phyloP scores from a whole-genome alignment of 176 grass and related monocot species.

The Phoenix dactylifera region DNA sequence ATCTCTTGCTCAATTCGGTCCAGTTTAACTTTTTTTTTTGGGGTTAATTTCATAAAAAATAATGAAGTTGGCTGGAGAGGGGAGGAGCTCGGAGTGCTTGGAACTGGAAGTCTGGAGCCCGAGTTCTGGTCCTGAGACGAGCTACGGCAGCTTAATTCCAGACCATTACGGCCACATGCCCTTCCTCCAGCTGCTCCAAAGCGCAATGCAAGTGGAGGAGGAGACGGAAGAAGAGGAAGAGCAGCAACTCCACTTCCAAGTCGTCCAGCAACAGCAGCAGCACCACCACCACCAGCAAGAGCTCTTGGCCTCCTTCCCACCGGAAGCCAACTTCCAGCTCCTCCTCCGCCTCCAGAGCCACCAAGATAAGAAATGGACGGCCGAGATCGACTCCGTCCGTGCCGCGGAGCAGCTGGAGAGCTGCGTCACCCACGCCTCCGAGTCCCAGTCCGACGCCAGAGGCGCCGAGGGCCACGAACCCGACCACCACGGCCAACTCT shows the following conservation, averaged over 20 bases:
- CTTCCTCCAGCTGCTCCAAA: conserved; percentile 12
- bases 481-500: too few species aligned
- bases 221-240: background rate
- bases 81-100: background rate
- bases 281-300: background rate
- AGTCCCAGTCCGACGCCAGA: background rate
- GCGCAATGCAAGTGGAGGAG: conserved; percentile 6
- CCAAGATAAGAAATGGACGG: background rate
- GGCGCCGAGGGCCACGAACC: too few species aligned
- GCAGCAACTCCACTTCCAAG: too few species aligned
- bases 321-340: conserved; percentile 18
- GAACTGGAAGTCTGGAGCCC: background rate
- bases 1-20: background rate
- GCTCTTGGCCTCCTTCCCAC: background rate
- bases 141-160: background rate
- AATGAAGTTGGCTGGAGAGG: background rate
- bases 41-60: background rate
- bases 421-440: conserved; percentile 59
- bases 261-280: background rate
- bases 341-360: conserved; percentile 10
- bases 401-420: conserved; percentile 45
- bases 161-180: background rate
- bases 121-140: background rate
- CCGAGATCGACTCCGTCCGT: conserved; percentile 2
- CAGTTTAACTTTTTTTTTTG: background rate